phyloP scores from a whole-genome alignment of 495 filamentous ascomycete genomes.

The Rusavskia elegans region DNA sequence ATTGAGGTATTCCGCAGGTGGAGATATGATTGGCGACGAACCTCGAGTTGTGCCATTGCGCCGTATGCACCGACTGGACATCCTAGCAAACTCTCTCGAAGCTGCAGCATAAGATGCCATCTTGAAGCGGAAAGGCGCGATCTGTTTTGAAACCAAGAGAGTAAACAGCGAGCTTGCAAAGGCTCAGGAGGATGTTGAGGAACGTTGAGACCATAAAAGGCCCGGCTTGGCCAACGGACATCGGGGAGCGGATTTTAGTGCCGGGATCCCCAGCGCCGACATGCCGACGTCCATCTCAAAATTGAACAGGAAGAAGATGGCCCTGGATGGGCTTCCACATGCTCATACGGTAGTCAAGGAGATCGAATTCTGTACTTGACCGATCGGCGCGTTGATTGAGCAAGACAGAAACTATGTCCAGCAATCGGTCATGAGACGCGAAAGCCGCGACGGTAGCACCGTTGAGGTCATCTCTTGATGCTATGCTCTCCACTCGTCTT shows the following conservation, averaged over 20 bases:
- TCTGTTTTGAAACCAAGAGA: too few species aligned
- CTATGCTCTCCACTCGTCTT: background rate
- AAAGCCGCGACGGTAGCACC: too few species aligned
- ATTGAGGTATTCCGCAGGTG: background rate
- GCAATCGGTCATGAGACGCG: background rate
- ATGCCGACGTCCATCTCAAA: too few species aligned
- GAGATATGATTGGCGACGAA: background rate
- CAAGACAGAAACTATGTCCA: background rate
- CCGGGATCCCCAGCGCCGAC: background rate
- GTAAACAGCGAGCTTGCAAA: background rate
- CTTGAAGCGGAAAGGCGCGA: background rate
- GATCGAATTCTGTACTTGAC: too few species aligned
- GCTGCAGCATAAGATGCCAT: constrained; percentile 8
- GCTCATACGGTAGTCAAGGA: too few species aligned
- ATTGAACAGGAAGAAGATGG: too few species aligned
- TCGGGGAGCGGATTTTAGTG: background rate
- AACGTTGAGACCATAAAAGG: background rate
- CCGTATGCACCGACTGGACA: constrained; percentile 2
- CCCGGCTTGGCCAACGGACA: too few species aligned
- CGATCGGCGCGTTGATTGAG: too few species aligned
- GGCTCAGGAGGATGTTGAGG: background rate
- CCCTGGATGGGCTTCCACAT: too few species aligned
- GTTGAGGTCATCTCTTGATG: too few species aligned
- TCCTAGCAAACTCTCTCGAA: background rate
- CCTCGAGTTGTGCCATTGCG: constrained; percentile 5